Conservation (phyloP, 2,329 filamentous ascomycete species). For the Stagonosporopsis vannaccii region DNA sequence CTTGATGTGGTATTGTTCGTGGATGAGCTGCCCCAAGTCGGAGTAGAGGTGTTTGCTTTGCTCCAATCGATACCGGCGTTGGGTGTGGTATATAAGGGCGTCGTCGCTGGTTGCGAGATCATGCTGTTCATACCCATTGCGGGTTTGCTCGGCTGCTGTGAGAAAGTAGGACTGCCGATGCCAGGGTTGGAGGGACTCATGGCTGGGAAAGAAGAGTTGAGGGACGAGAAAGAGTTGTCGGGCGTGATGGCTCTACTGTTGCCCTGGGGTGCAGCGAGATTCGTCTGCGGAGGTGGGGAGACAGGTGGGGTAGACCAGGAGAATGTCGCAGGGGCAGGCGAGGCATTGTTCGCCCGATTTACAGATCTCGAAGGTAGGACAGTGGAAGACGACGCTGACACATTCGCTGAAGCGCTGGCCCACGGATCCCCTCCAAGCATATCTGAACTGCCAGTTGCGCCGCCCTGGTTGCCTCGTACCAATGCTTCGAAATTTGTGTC, state of each 20-base stretch:
- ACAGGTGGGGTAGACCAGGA: constrained; percentile 55
- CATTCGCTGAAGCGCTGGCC: constrained; percentile 46
- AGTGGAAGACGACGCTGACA: constrained; percentile 35
- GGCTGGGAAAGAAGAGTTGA: constrained; percentile 48
- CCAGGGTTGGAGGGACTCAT: constrained; percentile 45
- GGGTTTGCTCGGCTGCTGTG: constrained; percentile 44
- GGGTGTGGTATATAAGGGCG: constrained; percentile 35
- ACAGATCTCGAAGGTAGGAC: constrained; percentile 40
- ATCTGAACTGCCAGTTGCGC: constrained; percentile 47
- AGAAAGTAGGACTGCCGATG: constrained; percentile 44
- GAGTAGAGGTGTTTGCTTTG: constrained; percentile 31
- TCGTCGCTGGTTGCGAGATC: constrained; percentile 32
- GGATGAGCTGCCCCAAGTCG: constrained; percentile 35
- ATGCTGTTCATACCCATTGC: constrained; percentile 46
- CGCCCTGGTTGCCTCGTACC: constrained; percentile 71
- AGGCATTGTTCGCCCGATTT: constrained; percentile 37
- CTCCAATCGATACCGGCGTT: constrained; percentile 41
- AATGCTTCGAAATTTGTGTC: constrained; percentile 86
- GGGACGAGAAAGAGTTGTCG: constrained; percentile 56
- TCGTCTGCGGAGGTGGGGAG: constrained; percentile 42
- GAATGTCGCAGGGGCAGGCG: constrained; percentile 52
- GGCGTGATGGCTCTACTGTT: constrained; percentile 59
- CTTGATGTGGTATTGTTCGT: constrained; percentile 23
- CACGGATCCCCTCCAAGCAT: constrained; percentile 54
- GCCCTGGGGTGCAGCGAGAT: constrained; percentile 32